These are phyloP conservation scores for Talaromyces piceae DNA, from an alignment of 2,329 filamentous ascomycete genomes.

Conservation along the genomic window DNA sequence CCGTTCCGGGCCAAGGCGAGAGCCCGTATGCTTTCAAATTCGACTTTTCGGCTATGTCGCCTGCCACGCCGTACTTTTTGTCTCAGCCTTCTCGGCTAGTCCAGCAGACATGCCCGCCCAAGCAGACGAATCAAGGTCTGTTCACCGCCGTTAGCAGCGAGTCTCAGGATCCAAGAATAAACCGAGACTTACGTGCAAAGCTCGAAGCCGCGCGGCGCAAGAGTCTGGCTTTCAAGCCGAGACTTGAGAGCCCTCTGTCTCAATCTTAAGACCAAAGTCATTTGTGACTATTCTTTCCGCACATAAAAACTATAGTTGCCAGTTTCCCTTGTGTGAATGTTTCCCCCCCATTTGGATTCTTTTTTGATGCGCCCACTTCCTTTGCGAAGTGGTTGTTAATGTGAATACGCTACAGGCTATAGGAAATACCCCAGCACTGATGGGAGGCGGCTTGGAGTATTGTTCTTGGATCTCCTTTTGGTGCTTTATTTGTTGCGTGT, in stretches of 20 bases:
- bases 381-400: background rate
- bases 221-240: slow-evolving; percentile 70
- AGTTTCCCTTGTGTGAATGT: background rate
- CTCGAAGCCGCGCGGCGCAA: slow-evolving; percentile 67
- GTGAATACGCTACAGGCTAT: background rate
- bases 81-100: slow-evolving; percentile 37
- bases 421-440: background rate
- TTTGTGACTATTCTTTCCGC: background rate
- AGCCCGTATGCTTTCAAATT: slow-evolving; percentile 21
- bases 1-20: slow-evolving; percentile 11
- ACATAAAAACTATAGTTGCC: background rate
- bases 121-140: slow-evolving; percentile 39
- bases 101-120: slow-evolving; percentile 49
- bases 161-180: slow-evolving; percentile 19
- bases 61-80: slow-evolving; percentile 40
- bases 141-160: slow-evolving; percentile 22
- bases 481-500: background rate
- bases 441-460: background rate
- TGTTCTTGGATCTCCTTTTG: background rate
- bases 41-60: slow-evolving; percentile 35
- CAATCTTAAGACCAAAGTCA: background rate
- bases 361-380: background rate
- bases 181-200: slow-evolving; percentile 47
- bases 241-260: slow-evolving; percentile 62
- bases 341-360: background rate